A percentile compares a stretch with the other conserved stretches of the same genome.
These are phyloP conservation scores for Solanum chiquidenum DNA, from an alignment of 257 asterid species.

Conservation along the genomic window DNA sequence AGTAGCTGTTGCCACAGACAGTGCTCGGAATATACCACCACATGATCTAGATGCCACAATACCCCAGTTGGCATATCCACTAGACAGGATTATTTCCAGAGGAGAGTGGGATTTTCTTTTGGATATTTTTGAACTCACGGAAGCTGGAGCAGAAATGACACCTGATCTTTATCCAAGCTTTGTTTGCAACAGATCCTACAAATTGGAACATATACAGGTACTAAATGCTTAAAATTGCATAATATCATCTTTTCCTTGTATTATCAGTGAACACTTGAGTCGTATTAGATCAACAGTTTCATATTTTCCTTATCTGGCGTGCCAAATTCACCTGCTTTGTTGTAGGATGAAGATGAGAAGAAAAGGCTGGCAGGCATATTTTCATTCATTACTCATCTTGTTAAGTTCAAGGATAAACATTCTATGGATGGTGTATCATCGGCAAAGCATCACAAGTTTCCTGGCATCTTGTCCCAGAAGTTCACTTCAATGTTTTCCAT, in stretches of 20 bases:
- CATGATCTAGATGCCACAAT: slow-evolving; percentile 52
- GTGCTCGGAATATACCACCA: slow-evolving; percentile 55
- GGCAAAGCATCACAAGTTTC: slow-evolving; percentile 55
- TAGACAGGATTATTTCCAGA: slow-evolving; percentile 56
- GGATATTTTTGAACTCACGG: slow-evolving; percentile 38
- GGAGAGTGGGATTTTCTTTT: slow-evolving; percentile 84
- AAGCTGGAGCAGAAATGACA: slow-evolving; percentile 22
- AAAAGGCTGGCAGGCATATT: slow-evolving; percentile 51
- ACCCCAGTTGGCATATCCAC: slow-evolving; percentile 64
- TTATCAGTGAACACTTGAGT: neutral
- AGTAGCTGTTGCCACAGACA: slow-evolving; percentile 9
- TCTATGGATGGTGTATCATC: slow-evolving; percentile 70
- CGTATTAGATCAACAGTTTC: neutral
- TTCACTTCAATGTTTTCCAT: slow-evolving; percentile 52
- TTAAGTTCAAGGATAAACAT: slow-evolving; percentile 67
- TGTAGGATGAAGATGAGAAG: slow-evolving; percentile 46
- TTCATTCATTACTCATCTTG: slow-evolving; percentile 72
- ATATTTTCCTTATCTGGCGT: neutral
- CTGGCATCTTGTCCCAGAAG: slow-evolving; percentile 48
- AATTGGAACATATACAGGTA: slow-evolving; percentile 43
- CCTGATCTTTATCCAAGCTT: slow-evolving; percentile 57
- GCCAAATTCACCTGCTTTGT: neutral
- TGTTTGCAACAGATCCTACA: slow-evolving; percentile 53
- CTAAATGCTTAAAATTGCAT: neutral
- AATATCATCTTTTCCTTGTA: neutral